Evolutionary conservation across 2,329 filamentous ascomycete species (phyloP), one percentile per base, ranked within the genome.

Genomic region (Elsinoe perseae): DNA sequence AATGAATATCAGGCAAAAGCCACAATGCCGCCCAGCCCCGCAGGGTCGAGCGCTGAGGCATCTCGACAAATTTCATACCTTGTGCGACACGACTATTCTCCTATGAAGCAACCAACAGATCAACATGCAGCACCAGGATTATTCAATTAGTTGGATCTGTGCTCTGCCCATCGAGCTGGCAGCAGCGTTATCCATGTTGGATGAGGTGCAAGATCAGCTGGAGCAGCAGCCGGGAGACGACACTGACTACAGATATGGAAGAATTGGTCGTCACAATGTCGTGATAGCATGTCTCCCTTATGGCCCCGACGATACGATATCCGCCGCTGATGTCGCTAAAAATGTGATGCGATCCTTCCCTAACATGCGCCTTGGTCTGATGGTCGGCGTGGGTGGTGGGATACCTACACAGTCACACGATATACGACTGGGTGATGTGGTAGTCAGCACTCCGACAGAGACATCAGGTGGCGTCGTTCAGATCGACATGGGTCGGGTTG

Each of bases 401-500:
- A 28, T 42, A 12, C 54, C 54, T 3, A 34, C n/a, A 8, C 27
- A 3, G 2, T 7, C 18, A 2, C 4, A 14, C 28, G 54, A 48
- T 16, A 46, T 56, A 3, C 54, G 54, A 6, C 27, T 56, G 2
- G 54, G 54, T 2, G 54, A 56, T 14, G 12, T 56, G 18, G 54
- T 56, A 3, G 40, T 56, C 4, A 36, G 54, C 27, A 28, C 18
- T 12, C 44, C 64, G 4, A 27, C 14, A 2, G 56, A 54, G 0
- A 34, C 9, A 9, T 50, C 53, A 10, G 61, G 64, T 4, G 65
- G 64, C 1, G 65, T 67, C 1, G 36, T 65, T 3, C 62, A 67
- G 40, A 64, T 59, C 18, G 64, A 66, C 27, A 58, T 64, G 10
- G 62, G 61, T 2, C 64, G 65, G 30, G 9, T 40, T 10, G 43